Evolutionary conservation across 768 basidiomycete genomes (phyloP), one percentile per base, ranked within the genome.

Genomic region (Lactifluus piperatus): DNA sequence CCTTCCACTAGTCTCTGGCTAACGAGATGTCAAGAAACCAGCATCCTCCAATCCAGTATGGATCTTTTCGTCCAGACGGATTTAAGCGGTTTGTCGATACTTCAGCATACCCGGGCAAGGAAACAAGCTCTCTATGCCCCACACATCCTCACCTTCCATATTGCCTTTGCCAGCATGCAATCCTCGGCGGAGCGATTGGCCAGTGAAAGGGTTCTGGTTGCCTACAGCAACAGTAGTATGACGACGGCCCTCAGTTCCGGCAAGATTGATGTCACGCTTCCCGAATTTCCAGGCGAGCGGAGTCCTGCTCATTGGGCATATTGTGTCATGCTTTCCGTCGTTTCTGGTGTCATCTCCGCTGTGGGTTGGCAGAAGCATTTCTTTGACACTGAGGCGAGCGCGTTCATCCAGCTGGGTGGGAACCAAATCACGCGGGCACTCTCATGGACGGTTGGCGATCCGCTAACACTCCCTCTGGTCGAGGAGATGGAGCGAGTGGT

Each of bases 401-500:
- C 89, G 0, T 85, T 97, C 65, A 81, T 94, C 18, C 89, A 91
- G 63, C 76, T 95, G 3, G 92, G 85, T 64, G 85, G 88, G 2
- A 82, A 85, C 44, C 94, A 97, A 68, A 83, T 94, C 34, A 77
- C 79, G 5, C 79, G 82, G 5, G 81, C 88, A 2, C 73, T 97
- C 26, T 83, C 83, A 5, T 95, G 94, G 93, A 88, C 85, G 6
- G 82, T 88, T 43, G 84, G 83, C 16, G 84, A 89, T 46, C 68
- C 88, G 0, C 79, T 97, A n/a, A 86, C 87, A 0, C 70, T 87
- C 0, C 81, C 91, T 0, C 74, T 85, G 2, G 71, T 97, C 24
- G 88, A 92, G 69, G 94, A 97, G 70, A 79, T 94, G 62, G 86
- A 91, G 66, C 84, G 86, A 49, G 81, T 85, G 3, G 81, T 88